phyloP scores from a whole-genome alignment of 495 filamentous ascomycete species.

The Xylaria longipes region DNA sequence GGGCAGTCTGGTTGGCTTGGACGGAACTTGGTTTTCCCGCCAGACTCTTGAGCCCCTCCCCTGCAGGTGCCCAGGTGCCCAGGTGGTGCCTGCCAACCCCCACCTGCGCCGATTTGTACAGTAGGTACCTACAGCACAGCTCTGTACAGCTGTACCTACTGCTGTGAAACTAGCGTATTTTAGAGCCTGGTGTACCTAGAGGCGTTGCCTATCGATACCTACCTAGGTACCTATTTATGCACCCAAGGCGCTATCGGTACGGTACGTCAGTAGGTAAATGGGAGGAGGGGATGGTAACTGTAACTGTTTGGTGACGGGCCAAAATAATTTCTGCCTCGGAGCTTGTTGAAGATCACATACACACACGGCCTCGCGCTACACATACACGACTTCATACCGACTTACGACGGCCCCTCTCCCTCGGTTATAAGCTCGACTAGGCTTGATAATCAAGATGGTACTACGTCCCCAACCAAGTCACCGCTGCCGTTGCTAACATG shows the following conservation, averaged over 20 bases:
- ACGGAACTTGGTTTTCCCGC: conserved; percentile 21
- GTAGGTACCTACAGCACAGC: neutral
- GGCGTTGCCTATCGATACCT: too few relatives aligned
- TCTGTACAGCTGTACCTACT: neutral
- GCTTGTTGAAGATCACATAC: conserved; percentile 4
- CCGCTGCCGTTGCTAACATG: conserved; percentile 9
- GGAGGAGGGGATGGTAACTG: too few relatives aligned
- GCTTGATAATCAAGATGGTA: conserved; percentile 33
- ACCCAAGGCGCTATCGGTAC: neutral
- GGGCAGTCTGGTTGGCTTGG: conserved; percentile 12
- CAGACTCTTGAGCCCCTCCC: neutral
- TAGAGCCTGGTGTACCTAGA: neutral
- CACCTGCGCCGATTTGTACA: neutral
- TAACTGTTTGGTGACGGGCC: neutral
- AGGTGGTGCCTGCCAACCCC: neutral
- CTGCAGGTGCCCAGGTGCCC: too few relatives aligned
- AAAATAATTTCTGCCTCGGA: conserved; percentile 18
- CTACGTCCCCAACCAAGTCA: neutral
- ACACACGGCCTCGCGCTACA: neutral
- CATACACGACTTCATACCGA: neutral
- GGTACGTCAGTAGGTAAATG: neutral
- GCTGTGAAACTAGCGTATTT: neutral
- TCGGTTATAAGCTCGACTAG: conserved; percentile 1
- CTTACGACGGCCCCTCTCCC: conserved; percentile 1
- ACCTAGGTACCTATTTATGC: neutral